Evolutionary conservation across 73 alveolate genomes (phyloP).

Genomic region (Breviolum minutum): DNA sequence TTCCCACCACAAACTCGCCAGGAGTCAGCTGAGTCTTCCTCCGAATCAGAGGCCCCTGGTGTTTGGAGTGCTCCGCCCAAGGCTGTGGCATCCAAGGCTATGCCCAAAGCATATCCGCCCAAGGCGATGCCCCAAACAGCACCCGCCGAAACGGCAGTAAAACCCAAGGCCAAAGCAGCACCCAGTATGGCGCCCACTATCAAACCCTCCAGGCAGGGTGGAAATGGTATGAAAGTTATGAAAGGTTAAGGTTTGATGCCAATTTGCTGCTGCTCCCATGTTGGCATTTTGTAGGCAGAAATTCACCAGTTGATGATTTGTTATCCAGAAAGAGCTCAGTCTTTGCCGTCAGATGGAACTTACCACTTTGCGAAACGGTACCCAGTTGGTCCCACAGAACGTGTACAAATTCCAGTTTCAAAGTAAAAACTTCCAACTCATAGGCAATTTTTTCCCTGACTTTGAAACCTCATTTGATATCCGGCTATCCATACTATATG

Average conservation of each 20-base stretch:
- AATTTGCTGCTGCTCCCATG: neutral
- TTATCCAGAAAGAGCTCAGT: neutral
- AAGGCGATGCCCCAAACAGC: neutral
- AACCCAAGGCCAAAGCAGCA: neutral
- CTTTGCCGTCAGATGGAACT: neutral
- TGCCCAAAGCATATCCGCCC: neutral
- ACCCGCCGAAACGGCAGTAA: neutral
- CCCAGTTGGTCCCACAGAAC: no score
- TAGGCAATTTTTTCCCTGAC: no score
- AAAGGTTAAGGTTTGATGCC: no score
- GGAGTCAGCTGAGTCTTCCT: constrained; percentile 4
- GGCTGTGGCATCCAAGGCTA: neutral
- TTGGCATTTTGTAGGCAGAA: neutral
- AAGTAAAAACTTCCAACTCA: no score
- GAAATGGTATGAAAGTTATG: neutral
- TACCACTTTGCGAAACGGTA: neutral
- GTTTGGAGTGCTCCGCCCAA: neutral
- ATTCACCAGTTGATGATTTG: neutral
- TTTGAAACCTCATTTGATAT: no score
- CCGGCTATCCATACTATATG: no score
- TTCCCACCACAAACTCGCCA: neutral
- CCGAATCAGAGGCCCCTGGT: neutral
- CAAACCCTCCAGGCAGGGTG: neutral
- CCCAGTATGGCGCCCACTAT: neutral
- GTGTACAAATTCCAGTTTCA: no score